Conservation (phyloP, 129 eudicot species). For the Logfia minima region DNA sequence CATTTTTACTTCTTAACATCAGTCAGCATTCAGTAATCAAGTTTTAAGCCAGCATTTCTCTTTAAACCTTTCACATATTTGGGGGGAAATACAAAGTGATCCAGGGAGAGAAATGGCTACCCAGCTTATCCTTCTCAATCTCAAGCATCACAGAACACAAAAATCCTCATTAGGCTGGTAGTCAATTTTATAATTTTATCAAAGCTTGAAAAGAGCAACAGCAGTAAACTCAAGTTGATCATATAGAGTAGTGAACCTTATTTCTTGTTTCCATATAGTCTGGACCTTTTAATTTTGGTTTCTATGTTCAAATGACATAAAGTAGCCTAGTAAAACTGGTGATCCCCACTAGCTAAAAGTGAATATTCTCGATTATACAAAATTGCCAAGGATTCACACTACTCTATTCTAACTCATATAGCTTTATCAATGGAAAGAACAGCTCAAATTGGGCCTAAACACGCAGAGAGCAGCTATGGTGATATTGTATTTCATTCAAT, state of each 20-base stretch:
- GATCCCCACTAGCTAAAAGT: not conserved
- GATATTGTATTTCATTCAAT: not conserved
- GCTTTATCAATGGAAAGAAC: not conserved
- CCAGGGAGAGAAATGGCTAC: conserved; percentile 31
- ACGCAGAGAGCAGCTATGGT: not conserved
- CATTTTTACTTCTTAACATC: not conserved
- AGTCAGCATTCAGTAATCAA: not conserved
- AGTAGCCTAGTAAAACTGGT: not conserved
- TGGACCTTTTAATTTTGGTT: not conserved
- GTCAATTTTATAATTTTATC: not conserved
- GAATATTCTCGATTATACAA: not conserved
- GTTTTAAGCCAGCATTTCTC: not conserved
- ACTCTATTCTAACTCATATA: not conserved
- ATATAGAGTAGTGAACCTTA: not conserved
- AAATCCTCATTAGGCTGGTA: not conserved
- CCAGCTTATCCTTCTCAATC: not conserved
- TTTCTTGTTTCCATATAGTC: not conserved
- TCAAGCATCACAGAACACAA: not conserved
- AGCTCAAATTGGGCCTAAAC: not conserved
- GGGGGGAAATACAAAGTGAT: no score
- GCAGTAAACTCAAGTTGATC: not conserved
- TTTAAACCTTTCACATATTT: no score
- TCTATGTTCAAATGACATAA: not conserved
- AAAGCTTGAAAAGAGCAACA: not conserved
- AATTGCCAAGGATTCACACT: not conserved